Evolutionary conservation across 2,329 filamentous ascomycete genomes (phyloP).

Genomic region (Epichloe amarillans): DNA sequence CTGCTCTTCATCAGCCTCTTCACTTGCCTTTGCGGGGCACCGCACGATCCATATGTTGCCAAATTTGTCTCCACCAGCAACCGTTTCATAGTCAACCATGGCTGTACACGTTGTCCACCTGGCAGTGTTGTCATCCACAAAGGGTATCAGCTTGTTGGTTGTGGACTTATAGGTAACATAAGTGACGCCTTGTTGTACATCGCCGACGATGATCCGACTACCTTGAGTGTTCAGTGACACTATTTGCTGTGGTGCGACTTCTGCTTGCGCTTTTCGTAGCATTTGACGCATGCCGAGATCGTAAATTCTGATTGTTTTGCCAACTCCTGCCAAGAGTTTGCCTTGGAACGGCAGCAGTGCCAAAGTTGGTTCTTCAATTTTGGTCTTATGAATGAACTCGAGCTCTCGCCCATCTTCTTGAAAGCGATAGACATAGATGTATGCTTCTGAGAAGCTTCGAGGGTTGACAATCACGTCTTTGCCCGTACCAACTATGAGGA

Average conservation of each 20-base stretch:
- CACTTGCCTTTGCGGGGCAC: constrained; percentile 71
- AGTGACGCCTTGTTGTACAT: constrained; percentile 82
- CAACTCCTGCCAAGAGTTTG: constrained; percentile 72
- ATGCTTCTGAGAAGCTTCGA: constrained; percentile 62
- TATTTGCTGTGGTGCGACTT: constrained; percentile 70
- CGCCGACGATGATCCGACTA: constrained; percentile 79
- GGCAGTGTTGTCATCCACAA: constrained; percentile 78
- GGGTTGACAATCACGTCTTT: constrained; percentile 78
- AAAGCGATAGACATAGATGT: constrained; percentile 86
- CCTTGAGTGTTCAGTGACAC: constrained; percentile 82
- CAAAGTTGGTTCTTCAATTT: constrained; percentile 75
- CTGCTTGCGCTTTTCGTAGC: constrained; percentile 77
- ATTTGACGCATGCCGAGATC: constrained; percentile 89
- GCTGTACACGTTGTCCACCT: constrained; percentile 83
- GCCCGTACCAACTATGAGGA: constrained; percentile 86
- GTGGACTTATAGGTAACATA: constrained; percentile 90
- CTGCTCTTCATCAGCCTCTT: constrained; percentile 84
- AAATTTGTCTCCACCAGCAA: constrained; percentile 92
- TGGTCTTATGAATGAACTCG: constrained; percentile 94
- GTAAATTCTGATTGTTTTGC: constrained; percentile 71
- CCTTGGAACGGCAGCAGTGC: constrained; percentile 93
- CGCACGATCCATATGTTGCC: constrained; percentile 91
- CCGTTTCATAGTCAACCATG: constrained; percentile 96
- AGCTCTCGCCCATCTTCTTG: constrained; percentile 75
- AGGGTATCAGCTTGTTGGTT: constrained; percentile 84